Conservation (phyloP, 2,329 filamentous ascomycete species). For the Hypoxylon sp. region DNA sequence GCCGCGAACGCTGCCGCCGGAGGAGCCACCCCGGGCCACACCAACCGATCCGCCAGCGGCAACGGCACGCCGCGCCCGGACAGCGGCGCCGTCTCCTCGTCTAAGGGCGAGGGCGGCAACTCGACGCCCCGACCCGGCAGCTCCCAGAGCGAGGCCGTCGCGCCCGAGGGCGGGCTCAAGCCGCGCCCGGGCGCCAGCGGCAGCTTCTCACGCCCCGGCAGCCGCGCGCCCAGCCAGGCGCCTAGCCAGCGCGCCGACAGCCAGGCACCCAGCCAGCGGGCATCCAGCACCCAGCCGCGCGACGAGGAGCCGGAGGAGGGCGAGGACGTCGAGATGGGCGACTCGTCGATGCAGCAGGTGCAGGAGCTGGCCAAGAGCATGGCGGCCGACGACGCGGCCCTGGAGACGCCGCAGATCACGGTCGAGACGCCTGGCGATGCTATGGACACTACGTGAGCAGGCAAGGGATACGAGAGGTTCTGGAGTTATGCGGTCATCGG, state of each 20-base stretch:
- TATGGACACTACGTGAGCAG: constrained; percentile 68
- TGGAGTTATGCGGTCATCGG: no score
- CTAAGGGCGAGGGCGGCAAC: constrained; percentile 43
- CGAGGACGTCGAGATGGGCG: constrained; percentile 48
- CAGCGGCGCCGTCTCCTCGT: constrained; percentile 44
- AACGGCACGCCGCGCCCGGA: constrained; percentile 61
- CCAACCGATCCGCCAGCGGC: constrained; percentile 58
- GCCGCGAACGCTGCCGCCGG: constrained; percentile 56
- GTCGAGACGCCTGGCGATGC: constrained; percentile 62
- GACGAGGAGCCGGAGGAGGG: constrained; percentile 52
- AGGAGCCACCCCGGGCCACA: no score
- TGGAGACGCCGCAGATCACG: constrained; percentile 54
- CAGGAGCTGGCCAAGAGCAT: constrained; percentile 46
- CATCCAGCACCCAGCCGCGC: constrained; percentile 43
- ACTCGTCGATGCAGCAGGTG: constrained; percentile 48
- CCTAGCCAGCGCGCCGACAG: constrained; percentile 44
- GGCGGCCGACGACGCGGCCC: constrained; percentile 55
- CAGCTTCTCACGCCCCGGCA: constrained; percentile 45
- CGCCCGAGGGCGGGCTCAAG: constrained; percentile 26
- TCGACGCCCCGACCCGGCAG: constrained; percentile 51
- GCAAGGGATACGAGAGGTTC: constrained; percentile 5
- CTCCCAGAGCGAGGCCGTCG: constrained; percentile 37
- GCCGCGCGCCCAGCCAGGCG: no score
- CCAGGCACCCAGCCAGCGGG: constrained; percentile 42
- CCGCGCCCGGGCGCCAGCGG: constrained; percentile 39